These are phyloP conservation scores for Diutina rugosa DNA, from an alignment of 1,139 yeast species.

Conservation along the genomic window DNA sequence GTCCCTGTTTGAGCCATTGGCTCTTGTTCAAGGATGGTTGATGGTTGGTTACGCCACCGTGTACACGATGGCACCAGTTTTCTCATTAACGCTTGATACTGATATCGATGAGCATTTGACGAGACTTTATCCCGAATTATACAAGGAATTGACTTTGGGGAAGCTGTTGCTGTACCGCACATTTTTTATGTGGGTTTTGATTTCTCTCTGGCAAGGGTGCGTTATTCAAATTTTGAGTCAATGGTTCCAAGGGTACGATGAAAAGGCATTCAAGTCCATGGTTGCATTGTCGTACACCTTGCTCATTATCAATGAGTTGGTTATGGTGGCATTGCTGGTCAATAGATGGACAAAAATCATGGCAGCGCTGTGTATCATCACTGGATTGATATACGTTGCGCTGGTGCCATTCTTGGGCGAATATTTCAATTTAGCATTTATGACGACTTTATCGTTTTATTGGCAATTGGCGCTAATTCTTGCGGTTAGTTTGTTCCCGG, in stretches of 20 bases:
- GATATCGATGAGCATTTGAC: slow-evolving; percentile 90
- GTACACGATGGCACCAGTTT: slow-evolving; percentile 98
- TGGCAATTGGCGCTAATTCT: slow-evolving; percentile 63
- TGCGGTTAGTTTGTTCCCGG: slow-evolving; percentile 69
- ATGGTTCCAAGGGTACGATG: slow-evolving; percentile 49
- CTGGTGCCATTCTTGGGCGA: slow-evolving; percentile 77
- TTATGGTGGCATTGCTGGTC: slow-evolving; percentile 89
- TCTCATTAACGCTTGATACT: slow-evolving; percentile 79
- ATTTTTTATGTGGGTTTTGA: slow-evolving; percentile 82
- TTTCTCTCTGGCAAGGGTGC: slow-evolving; percentile 80
- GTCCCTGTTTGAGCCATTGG: slow-evolving; percentile 84
- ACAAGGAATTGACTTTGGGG: slow-evolving; percentile 84
- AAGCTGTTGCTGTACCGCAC: slow-evolving; percentile 76
- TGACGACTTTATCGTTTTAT: slow-evolving; percentile 43
- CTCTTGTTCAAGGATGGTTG: slow-evolving; percentile 88
- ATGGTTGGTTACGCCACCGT: slow-evolving; percentile 98
- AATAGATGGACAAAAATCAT: slow-evolving; percentile 80
- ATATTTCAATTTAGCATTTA: slow-evolving; percentile 63
- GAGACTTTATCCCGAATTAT: slow-evolving; percentile 84
- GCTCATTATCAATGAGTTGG: slow-evolving; percentile 69
- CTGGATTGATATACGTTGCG: slow-evolving; percentile 52
- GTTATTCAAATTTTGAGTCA: slow-evolving; percentile 76
- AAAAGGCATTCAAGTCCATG: slow-evolving; percentile 49
- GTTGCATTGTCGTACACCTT: slow-evolving; percentile 80
- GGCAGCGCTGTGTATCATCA: slow-evolving; percentile 61